Conservation (phyloP, 2,329 filamentous ascomycete genomes). For the Didymella sp. region DNA sequence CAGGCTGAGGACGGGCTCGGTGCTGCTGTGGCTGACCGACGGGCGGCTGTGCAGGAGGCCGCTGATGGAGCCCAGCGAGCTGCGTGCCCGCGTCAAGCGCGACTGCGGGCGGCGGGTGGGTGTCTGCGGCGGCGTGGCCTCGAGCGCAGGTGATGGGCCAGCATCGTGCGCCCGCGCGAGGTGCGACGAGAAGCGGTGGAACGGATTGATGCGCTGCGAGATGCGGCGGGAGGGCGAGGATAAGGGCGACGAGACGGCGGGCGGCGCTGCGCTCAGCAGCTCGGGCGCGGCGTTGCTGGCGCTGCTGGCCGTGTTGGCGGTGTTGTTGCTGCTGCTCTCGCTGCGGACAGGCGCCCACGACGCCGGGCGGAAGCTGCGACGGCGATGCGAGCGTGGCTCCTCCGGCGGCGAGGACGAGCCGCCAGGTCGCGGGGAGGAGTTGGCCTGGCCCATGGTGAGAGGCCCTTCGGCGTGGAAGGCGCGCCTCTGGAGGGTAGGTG, state of each 20-base stretch:
- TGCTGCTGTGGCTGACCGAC: slow-evolving; percentile 28
- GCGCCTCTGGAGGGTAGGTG: slow-evolving; percentile 18
- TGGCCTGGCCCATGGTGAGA: slow-evolving; percentile 50
- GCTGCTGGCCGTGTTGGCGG: not conserved
- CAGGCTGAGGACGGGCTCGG: slow-evolving; percentile 23
- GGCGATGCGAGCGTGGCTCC: slow-evolving; percentile 26
- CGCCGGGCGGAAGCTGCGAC: slow-evolving; percentile 39
- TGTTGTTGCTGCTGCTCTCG: slow-evolving; percentile 8
- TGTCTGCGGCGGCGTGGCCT: slow-evolving; percentile 7
- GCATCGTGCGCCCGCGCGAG: slow-evolving; percentile 30
- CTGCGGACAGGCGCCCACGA: slow-evolving; percentile 38
- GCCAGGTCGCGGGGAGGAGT: slow-evolving; percentile 37
- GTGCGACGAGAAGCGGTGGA: slow-evolving; percentile 40
- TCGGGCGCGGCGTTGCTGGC: not conserved
- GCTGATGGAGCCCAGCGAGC: slow-evolving; percentile 47
- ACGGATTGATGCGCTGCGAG: slow-evolving; percentile 38
- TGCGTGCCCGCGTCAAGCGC: slow-evolving; percentile 46
- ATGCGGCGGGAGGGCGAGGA: slow-evolving; percentile 29
- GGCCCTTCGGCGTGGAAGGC: slow-evolving; percentile 37
- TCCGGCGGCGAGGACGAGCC: slow-evolving; percentile 5
- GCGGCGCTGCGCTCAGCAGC: not conserved
- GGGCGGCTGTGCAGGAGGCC: slow-evolving; percentile 41
- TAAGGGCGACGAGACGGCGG: slow-evolving; percentile 3
- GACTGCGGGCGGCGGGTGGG: slow-evolving; percentile 38
- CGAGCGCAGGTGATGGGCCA: slow-evolving; percentile 32